Percentiles rank a stretch among this genome's conserved stretches.
Evolutionary conservation across 1,284 basidiomycete genomes (phyloP).

Genomic region (Trichosporon sp.): DNA sequence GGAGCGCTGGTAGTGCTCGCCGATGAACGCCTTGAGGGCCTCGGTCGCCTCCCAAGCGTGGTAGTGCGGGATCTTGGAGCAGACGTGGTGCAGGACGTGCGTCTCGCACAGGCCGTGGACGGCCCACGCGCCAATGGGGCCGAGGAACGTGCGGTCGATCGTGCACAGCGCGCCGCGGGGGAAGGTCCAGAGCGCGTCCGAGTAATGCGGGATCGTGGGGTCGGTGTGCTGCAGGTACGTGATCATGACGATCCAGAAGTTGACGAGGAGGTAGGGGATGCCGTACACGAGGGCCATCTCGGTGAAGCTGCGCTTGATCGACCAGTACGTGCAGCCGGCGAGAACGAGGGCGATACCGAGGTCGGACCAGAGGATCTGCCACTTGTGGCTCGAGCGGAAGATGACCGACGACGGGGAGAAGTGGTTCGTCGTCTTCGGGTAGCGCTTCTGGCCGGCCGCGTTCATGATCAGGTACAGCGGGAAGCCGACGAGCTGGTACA

Average conservation of each 20-base stretch:
- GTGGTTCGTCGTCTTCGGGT: slow-evolving; percentile 82
- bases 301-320: slow-evolving; percentile 70
- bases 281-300: slow-evolving; percentile 81
- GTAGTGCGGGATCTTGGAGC: slow-evolving; percentile 91
- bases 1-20: slow-evolving; percentile 60
- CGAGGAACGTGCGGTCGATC: slow-evolving; percentile 83
- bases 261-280: slow-evolving; percentile 87
- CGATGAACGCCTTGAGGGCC: slow-evolving; percentile 80
- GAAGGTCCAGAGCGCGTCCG: slow-evolving; percentile 86
- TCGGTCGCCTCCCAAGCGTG: slow-evolving; percentile 81
- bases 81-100: slow-evolving; percentile 86
- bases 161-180: slow-evolving; percentile 93
- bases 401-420: slow-evolving; percentile 75
- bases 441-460: slow-evolving; percentile 83
- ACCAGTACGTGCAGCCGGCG: slow-evolving; percentile 64
- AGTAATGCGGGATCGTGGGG: slow-evolving; percentile 83
- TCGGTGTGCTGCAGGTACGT: slow-evolving; percentile 98
- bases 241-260: slow-evolving; percentile 84
- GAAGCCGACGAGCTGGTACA: slow-evolving; percentile 80
- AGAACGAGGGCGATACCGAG: slow-evolving; percentile 78
- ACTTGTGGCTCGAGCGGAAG: slow-evolving; percentile 79
- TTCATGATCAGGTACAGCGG: slow-evolving; percentile 82
- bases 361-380: slow-evolving; percentile 80
- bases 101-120: slow-evolving; percentile 87
- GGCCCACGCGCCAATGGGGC: slow-evolving; percentile 74